A percentile compares a stretch with the other conserved stretches of the same genome.
These are phyloP conservation scores for Lizonia empirigonia DNA, from an alignment of 2,329 filamentous ascomycete genomes.

Conservation along the genomic window DNA sequence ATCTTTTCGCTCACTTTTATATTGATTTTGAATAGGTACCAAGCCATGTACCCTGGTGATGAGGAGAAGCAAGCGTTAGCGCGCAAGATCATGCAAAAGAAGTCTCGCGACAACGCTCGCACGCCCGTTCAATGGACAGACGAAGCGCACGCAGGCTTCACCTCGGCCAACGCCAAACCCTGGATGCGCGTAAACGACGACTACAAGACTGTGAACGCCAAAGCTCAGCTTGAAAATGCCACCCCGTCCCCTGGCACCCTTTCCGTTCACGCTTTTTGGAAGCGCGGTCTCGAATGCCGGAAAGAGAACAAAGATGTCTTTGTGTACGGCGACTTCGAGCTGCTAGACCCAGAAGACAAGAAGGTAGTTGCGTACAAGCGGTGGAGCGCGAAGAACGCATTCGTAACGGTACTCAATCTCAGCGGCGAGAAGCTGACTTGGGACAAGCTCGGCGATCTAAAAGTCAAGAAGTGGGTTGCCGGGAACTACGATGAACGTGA, in stretches of 20 bases:
- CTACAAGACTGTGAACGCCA: constrained; percentile 62
- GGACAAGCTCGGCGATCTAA: constrained; percentile 33
- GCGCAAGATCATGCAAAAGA: constrained; percentile 56
- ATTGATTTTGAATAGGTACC: constrained; percentile 28
- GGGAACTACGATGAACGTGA: constrained; percentile 45
- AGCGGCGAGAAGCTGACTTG: constrained; percentile 38
- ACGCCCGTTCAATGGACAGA: constrained; percentile 71
- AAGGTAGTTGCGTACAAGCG: constrained; percentile 41
- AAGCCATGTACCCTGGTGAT: constrained; percentile 37
- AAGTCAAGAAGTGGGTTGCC: constrained; percentile 44
- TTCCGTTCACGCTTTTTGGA: constrained; percentile 67
- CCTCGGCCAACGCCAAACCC: constrained; percentile 54
- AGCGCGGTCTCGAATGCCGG: constrained; percentile 58
- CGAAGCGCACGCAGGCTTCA: constrained; percentile 66
- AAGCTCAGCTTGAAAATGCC: constrained; percentile 53
- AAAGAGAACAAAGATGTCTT: constrained; percentile 65
- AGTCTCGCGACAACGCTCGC: constrained; percentile 70
- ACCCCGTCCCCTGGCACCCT: constrained; percentile 38
- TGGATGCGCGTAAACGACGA: constrained; percentile 68
- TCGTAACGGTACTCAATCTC: constrained; percentile 44
- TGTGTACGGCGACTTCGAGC: constrained; percentile 64
- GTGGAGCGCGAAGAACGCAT: constrained; percentile 36
- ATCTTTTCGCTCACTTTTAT: not conserved
- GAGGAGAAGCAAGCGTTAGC: constrained; percentile 35
- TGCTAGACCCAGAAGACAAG: constrained; percentile 56